These are phyloP conservation scores for Hypholoma fasciculare DNA, from an alignment of 768 basidiomycete species.

Conservation along the genomic window DNA sequence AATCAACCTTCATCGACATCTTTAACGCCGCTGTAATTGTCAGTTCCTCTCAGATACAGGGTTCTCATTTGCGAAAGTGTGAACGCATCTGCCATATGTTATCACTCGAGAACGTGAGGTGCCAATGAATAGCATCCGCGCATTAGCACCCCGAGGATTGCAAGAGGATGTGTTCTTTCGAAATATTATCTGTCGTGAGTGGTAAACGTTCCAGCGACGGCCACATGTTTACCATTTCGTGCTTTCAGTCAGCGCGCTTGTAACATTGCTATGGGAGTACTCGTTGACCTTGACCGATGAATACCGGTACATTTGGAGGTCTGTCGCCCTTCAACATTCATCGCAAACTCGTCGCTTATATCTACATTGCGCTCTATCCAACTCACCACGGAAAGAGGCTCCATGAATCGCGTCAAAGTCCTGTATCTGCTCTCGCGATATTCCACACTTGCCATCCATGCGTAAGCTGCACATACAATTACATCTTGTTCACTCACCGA, in stretches of 20 bases:
- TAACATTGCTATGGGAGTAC: conserved; percentile 15
- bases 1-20: too few relatives aligned
- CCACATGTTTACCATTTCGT: not conserved
- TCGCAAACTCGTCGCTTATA: not conserved
- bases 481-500: not conserved
- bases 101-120: not conserved
- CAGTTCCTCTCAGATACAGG: too few relatives aligned
- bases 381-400: conserved; percentile 2
- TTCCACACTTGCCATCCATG: conserved; percentile 12
- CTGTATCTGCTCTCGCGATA: conserved; percentile 16
- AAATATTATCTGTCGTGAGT: not conserved
- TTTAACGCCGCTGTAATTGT: too few relatives aligned
- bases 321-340: not conserved
- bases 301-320: conserved; percentile 14
- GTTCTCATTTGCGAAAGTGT: too few relatives aligned
- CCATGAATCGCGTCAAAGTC: conserved; percentile 13
- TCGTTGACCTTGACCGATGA: conserved; percentile 10
- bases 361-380: too few relatives aligned
- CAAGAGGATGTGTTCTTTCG: conserved; percentile 1
- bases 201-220: not conserved
- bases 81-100: too few relatives aligned
- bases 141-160: conserved; percentile 1
- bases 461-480: conserved; percentile 5
- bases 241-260: conserved; percentile 12
- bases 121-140: not conserved